phyloP scores from a whole-genome alignment of 129 eudicot genomes.

The Centella asiatica region DNA sequence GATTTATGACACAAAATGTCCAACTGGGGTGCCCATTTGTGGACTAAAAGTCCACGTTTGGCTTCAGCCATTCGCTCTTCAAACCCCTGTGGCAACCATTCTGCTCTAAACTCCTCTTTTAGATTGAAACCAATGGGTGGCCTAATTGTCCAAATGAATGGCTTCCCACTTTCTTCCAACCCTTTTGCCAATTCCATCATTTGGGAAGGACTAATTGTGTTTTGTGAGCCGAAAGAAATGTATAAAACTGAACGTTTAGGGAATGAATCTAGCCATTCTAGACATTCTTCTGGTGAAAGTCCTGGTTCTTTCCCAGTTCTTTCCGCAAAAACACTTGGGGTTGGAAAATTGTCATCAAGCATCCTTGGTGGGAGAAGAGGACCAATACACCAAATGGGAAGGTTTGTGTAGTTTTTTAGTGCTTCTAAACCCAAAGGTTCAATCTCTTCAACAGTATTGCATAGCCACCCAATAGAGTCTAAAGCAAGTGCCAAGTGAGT shows the following conservation, averaged over 20 bases:
- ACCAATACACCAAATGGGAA: slow-evolving; percentile 69
- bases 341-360: slow-evolving; percentile 10
- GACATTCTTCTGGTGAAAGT: slow-evolving; percentile 29
- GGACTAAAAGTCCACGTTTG: slow-evolving; percentile 45
- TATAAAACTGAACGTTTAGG: slow-evolving; percentile 37
- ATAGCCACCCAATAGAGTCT: slow-evolving; percentile 45
- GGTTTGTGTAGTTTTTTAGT: slow-evolving; percentile 27
- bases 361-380: slow-evolving; percentile 57
- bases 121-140: slow-evolving; percentile 62
- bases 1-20: slow-evolving; percentile 60
- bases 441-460: slow-evolving; percentile 55
- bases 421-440: slow-evolving; percentile 48
- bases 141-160: slow-evolving; percentile 76
- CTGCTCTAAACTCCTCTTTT: slow-evolving; percentile 43
- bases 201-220: slow-evolving; percentile 38
- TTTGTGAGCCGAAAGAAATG: slow-evolving; percentile 78
- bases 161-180: slow-evolving; percentile 43
- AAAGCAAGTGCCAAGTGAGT: slow-evolving; percentile 23
- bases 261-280: slow-evolving; percentile 42
- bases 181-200: slow-evolving; percentile 80
- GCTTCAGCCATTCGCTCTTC: slow-evolving; percentile 22
- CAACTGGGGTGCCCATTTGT: slow-evolving; percentile 71
- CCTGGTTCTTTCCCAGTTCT: slow-evolving; percentile 39
- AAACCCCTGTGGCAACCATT: slow-evolving; percentile 74
- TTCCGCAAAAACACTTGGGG: slow-evolving; percentile 10